phyloP scores from a whole-genome alignment of 2,329 filamentous ascomycete genomes.

The Fusarium sp. region DNA sequence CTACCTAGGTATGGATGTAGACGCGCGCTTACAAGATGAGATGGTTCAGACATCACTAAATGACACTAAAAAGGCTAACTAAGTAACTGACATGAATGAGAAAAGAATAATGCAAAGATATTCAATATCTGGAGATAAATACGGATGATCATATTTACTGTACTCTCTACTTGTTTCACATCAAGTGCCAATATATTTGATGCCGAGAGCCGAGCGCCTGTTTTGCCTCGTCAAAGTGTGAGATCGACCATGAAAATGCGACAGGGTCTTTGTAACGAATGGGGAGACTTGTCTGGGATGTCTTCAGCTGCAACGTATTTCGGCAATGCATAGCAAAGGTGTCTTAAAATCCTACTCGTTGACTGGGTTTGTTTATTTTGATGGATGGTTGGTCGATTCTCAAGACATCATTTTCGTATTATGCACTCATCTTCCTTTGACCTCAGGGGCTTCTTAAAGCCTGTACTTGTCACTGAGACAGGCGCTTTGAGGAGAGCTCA shows the following conservation, averaged over 20 bases:
- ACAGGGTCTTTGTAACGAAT: conserved; percentile 34
- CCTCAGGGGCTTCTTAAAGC: not conserved
- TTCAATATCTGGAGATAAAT: not conserved
- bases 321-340: conserved; percentile 23
- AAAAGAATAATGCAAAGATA: not conserved
- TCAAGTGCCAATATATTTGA: not conserved
- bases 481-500: conserved; percentile 20
- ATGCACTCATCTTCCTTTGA: not conserved
- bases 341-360: conserved; percentile 2
- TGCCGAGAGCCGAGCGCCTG: conserved; percentile 30
- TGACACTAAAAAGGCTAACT: not conserved
- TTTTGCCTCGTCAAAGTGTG: conserved; percentile 20
- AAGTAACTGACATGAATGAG: not conserved
- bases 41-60: conserved; percentile 2
- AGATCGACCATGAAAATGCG: conserved; percentile 23
- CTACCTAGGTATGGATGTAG: conserved; percentile 34
- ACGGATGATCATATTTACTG: not conserved
- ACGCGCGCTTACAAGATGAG: conserved; percentile 47
- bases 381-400: not conserved
- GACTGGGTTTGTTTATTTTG: not conserved
- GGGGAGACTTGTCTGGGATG: conserved; percentile 22
- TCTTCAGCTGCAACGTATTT: conserved; percentile 24
- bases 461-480: conserved; percentile 3
- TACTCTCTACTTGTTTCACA: not conserved
- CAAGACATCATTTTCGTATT: not conserved